Conservation (phyloP, 2,329 filamentous ascomycete species). For the Talaromyces sp. region DNA sequence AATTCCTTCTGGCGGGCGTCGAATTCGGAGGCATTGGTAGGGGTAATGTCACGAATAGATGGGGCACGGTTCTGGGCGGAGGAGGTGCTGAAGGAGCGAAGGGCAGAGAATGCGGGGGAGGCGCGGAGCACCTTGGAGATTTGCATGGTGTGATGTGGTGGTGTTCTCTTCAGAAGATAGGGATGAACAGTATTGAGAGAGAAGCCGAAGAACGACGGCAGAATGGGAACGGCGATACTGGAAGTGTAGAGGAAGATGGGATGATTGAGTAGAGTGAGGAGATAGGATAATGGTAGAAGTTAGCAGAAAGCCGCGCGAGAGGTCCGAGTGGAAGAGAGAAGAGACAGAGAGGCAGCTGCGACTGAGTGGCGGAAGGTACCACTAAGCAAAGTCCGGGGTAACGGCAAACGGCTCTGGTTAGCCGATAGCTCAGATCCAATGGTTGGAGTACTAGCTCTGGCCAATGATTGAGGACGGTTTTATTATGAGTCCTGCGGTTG, state of each 20-base stretch:
- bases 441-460: neutral
- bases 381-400: constrained; percentile 6
- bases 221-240: neutral
- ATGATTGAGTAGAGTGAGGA: neutral
- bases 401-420: neutral
- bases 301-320: neutral
- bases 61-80: constrained; percentile 55
- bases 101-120: constrained; percentile 45
- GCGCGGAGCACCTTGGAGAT: constrained; percentile 49
- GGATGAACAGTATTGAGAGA: neutral
- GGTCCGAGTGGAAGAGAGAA: neutral
- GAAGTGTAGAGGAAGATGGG: neutral
- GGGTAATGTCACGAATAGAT: constrained; percentile 79
- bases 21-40: constrained; percentile 69
- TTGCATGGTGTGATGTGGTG: constrained; percentile 40
- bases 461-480: neutral
- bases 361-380: constrained; percentile 11
- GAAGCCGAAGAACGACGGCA: neutral
- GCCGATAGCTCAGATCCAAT: neutral
- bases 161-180: neutral
- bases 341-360: constrained; percentile 8
- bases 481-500: neutral
- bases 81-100: constrained; percentile 59
- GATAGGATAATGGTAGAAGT: neutral
- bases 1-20: constrained; percentile 80